phyloP scores from a whole-genome alignment of 2,329 filamentous ascomycete genomes.

The Tetracladium maxilliforme region DNA sequence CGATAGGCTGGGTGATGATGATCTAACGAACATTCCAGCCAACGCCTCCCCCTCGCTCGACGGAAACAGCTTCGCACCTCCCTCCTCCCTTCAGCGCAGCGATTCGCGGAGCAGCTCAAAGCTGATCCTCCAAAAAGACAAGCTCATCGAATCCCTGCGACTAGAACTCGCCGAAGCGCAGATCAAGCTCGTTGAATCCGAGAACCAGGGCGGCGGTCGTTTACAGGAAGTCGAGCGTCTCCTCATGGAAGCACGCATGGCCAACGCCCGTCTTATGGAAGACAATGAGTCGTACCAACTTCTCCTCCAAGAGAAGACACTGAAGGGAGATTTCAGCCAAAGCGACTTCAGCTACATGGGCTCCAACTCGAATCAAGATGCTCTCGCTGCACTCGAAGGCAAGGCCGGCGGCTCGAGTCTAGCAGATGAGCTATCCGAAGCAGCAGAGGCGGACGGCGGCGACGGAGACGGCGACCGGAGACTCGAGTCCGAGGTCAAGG shows the following conservation, averaged over 20 bases:
- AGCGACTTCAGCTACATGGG: conserved; percentile 63
- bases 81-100: conserved; percentile 71
- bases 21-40: conserved; percentile 13
- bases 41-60: conserved; percentile 57
- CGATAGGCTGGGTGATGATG: neutral
- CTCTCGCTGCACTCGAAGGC: conserved; percentile 49
- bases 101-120: conserved; percentile 84
- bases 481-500: conserved; percentile 65
- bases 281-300: conserved; percentile 98
- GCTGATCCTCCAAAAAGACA: conserved; percentile 86
- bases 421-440: conserved; percentile 77
- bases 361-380: conserved; percentile 43
- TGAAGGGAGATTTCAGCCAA: conserved; percentile 84
- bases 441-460: conserved; percentile 42
- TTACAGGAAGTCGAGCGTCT: conserved; percentile 82
- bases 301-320: conserved; percentile 82
- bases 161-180: conserved; percentile 89
- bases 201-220: conserved; percentile 80
- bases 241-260: conserved; percentile 84
- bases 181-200: conserved; percentile 87
- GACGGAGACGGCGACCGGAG: conserved; percentile 48
- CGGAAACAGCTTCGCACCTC: conserved; percentile 69
- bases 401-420: conserved; percentile 44
- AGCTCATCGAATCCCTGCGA: conserved; percentile 81
- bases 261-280: conserved; percentile 91